Percentiles rank a stretch among this genome's conserved stretches.
Evolutionary conservation across 768 basidiomycete genomes (phyloP).

Genomic region (Gloeophyllum trabeum): DNA sequence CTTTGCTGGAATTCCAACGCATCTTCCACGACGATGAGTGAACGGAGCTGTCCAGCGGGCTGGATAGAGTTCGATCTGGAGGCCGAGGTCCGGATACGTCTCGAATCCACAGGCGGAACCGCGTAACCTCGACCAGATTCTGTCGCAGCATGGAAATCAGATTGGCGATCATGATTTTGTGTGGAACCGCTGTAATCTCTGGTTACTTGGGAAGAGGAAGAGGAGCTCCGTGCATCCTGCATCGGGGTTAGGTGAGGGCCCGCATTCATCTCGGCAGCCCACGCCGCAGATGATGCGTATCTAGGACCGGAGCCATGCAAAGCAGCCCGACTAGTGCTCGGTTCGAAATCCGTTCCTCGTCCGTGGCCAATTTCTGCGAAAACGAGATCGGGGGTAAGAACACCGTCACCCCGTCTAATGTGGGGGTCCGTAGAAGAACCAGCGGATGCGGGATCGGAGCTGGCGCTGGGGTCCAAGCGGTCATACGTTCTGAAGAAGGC

Average conservation of each 20-base stretch:
- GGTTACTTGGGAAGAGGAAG: no score
- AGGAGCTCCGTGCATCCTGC: no score
- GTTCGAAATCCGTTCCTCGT: slow-evolving; percentile 34
- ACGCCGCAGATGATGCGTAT: slow-evolving; percentile 2
- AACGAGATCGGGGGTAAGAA: slow-evolving; percentile 61
- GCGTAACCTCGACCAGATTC: not conserved
- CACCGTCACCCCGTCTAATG: slow-evolving; percentile 33
- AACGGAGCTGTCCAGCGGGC: no score
- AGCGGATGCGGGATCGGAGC: no score
- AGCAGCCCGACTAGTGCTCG: slow-evolving; percentile 9
- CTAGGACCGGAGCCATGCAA: slow-evolving; percentile 5
- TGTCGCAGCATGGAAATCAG: no score
- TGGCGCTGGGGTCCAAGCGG: slow-evolving; percentile 24
- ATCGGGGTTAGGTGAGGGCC: not conserved
- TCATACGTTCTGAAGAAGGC: slow-evolving; percentile 55
- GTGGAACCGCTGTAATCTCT: not conserved
- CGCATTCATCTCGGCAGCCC: slow-evolving; percentile 6
- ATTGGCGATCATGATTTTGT: not conserved
- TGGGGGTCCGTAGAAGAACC: no score
- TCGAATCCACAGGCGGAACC: no score
- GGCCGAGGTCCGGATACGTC: no score
- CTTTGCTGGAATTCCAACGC: slow-evolving; percentile 1
- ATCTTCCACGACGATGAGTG: no score
- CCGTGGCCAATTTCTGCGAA: slow-evolving; percentile 74
- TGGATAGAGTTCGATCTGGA: not conserved